Evolutionary conservation across 78 protist genomes (phyloP), one percentile per base, ranked within the genome.

Genomic region (Cavenderia fasciculata): DNA sequence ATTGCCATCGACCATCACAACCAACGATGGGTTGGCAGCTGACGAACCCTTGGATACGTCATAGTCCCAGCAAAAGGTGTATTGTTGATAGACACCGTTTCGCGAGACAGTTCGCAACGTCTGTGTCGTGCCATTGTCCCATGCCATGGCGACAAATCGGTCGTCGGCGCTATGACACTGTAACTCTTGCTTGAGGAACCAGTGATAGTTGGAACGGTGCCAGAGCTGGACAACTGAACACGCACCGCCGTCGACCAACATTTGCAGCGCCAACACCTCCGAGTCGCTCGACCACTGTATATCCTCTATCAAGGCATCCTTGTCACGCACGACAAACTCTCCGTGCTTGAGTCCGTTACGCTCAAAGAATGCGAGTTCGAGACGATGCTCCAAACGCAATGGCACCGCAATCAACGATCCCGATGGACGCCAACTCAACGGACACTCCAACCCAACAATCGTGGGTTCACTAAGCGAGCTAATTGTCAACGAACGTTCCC

Each of bases 341-440:
- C 94, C 94, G 36, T 90, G 94, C 54, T 76, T 75, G 40, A 90
- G 63, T n/a, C 94, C 94, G 51, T 90, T 90, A 38, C 94, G 41
- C 34, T 90, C 94, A 69, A 90, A 90, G 14, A 90, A 69, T 34
- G 86, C 38, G n/a, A 90, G 72, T 47, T 82, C 87, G 40, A 78
- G 77, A 34, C 76, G 56, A 10, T 36, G 63, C 36, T 44, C 59
- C 14, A 72, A 38, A 47, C 86, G 54, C 12, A 63, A 46, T 18
- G 65, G 4, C 46, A 34, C 46, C 27, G 93, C 93, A 44, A 86
- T 71, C 29, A 86, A 44, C 27, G 76, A 65, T 18, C 92, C 92
- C 41, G 44, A 70, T 25, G 92, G 86, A 41, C 74, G 76, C 87
- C 89, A 90, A 12, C 54, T 23, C 25, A 90, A 25, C 18, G 43